A percentile compares a stretch with the other conserved stretches of the same genome.
Evolutionary conservation across 345 rosid genomes (phyloP).

Genomic region (Eucalyptus regnans): DNA sequence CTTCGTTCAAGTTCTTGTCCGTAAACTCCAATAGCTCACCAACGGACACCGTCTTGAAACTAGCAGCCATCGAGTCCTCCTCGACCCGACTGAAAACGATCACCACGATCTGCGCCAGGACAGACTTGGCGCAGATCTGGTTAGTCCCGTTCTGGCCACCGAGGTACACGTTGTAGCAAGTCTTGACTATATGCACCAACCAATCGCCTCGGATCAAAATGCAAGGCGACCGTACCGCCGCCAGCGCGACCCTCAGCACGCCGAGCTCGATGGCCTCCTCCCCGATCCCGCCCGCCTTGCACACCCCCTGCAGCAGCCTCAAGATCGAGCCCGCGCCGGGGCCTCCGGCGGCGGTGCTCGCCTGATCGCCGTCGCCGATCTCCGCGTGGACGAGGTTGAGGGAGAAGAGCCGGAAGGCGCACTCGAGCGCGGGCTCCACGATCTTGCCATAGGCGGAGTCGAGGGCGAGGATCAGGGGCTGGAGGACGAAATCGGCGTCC

Average conservation of each 20-base stretch:
- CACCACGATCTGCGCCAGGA: conserved; percentile 75
- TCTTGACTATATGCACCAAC: conserved; percentile 58
- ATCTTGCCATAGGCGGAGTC: conserved; percentile 64
- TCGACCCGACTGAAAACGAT: conserved; percentile 67
- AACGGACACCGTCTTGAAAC: conserved; percentile 45
- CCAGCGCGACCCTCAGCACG: conserved; percentile 65
- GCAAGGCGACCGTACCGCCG: conserved; percentile 64
- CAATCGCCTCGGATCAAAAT: conserved; percentile 78
- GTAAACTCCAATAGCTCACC: conserved; percentile 65
- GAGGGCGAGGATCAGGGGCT: conserved; percentile 61
- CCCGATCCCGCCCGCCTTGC: conserved; percentile 54
- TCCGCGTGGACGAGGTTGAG: conserved; percentile 56
- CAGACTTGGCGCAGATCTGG: conserved; percentile 94
- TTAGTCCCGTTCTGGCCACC: conserved; percentile 76
- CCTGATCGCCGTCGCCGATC: conserved; percentile 20
- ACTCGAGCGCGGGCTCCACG: conserved; percentile 77
- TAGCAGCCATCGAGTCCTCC: conserved; percentile 50
- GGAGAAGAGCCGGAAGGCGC: conserved; percentile 67
- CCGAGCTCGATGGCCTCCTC: conserved; percentile 71
- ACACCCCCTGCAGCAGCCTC: conserved; percentile 13
- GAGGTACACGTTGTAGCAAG: conserved; percentile 86
- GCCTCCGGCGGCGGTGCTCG: neutral
- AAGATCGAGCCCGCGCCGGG: conserved; percentile 14
- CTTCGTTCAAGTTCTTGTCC: conserved; percentile 86
- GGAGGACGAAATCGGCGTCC: conserved; percentile 51